Percentiles rank a stretch among this genome's conserved stretches.
Evolutionary conservation across 139 green algal genomes (phyloP).

Genomic region (Closterium sp.): DNA sequence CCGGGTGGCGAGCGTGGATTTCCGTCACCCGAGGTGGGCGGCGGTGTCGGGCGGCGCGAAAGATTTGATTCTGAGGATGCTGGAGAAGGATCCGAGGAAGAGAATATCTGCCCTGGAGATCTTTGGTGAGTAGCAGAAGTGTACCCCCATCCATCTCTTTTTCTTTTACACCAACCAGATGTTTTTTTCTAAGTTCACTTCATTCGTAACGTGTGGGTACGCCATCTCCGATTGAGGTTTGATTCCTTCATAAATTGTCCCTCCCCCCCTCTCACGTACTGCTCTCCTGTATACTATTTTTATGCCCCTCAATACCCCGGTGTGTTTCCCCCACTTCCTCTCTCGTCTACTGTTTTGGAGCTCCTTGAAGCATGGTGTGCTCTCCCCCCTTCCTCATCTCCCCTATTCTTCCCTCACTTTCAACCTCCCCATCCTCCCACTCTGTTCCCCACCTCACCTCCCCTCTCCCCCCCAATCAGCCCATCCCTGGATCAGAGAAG

Average conservation of each 20-base stretch:
- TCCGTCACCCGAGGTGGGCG: not conserved
- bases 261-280: too few relatives aligned
- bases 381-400: not conserved
- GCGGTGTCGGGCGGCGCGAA: constrained; percentile 4
- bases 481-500: not conserved
- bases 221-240: too few relatives aligned
- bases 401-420: not conserved
- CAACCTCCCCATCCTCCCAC: not conserved
- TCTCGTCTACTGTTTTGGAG: not conserved
- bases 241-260: too few relatives aligned
- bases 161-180: not conserved
- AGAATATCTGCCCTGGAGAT: not conserved
- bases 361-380: not conserved
- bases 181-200: too few relatives aligned
- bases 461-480: not conserved
- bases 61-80: not conserved
- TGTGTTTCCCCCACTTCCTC: not conserved
- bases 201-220: too few relatives aligned
- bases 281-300: too few relatives aligned
- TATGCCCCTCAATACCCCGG: too few relatives aligned
- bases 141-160: not conserved
- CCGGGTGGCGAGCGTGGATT: not conserved
- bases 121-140: not conserved
- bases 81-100: not conserved
- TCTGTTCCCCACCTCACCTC: not conserved